Evolutionary conservation across 2,329 filamentous ascomycete species (phyloP).

Genomic region (Phialophora expanda): DNA sequence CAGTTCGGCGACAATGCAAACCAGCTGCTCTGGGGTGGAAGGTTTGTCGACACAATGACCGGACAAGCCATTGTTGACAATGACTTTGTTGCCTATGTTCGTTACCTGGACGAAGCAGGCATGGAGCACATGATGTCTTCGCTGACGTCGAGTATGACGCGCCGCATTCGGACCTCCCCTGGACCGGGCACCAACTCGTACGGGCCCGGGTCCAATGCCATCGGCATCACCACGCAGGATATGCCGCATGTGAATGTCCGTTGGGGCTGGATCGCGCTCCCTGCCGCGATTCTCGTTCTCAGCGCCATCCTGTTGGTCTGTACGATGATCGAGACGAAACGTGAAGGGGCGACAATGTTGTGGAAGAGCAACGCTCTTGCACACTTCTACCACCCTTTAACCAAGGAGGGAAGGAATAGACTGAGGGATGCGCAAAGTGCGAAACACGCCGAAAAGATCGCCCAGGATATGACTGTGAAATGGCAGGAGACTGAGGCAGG

Average conservation of each 20-base stretch:
- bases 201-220: neutral
- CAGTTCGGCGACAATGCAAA: neutral
- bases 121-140: constrained; percentile 5
- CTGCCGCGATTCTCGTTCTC: constrained; percentile 13
- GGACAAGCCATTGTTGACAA: neutral
- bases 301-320: constrained; percentile 4
- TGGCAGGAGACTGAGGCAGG: constrained; percentile 9
- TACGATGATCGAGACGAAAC: constrained; percentile 5
- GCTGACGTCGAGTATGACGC: constrained; percentile 7
- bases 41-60: neutral
- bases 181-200: neutral
- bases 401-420: constrained; percentile 3
- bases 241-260: constrained; percentile 16
- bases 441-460: constrained; percentile 6
- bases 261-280: constrained; percentile 24
- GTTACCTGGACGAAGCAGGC: constrained; percentile 10
- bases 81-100: constrained; percentile 7
- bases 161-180: neutral
- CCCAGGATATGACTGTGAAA: constrained; percentile 6
- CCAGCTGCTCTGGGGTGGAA: constrained; percentile 2
- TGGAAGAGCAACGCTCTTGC: constrained; percentile 20
- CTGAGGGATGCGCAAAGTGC: constrained; percentile 4
- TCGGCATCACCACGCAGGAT: constrained; percentile 15
- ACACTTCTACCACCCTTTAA: constrained; percentile 13
- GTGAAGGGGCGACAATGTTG: constrained; percentile 12